These are phyloP conservation scores for Epichloe sibirici DNA, from an alignment of 2,329 filamentous ascomycete species.

Conservation along the genomic window DNA sequence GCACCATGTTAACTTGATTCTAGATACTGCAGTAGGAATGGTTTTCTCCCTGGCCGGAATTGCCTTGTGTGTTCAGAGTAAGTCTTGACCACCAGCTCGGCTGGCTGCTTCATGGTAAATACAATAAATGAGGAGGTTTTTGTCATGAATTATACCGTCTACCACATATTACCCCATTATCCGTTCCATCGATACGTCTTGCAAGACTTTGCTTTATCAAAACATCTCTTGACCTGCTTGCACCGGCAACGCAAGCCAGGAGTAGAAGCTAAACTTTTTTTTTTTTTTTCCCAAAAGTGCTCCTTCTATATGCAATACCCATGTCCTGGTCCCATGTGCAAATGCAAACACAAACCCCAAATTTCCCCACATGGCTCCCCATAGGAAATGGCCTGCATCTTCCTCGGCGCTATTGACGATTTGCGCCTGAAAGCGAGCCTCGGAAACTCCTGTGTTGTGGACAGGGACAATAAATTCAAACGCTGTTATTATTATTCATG, in stretches of 20 bases:
- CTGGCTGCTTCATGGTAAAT: background rate
- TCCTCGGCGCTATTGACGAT: background rate
- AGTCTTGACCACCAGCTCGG: constrained; percentile 21
- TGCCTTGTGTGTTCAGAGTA: constrained; percentile 68
- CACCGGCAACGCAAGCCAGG: constrained; percentile 5
- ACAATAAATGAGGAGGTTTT: background rate
- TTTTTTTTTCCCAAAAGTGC: background rate
- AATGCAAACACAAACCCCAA: background rate
- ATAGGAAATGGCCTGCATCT: constrained; percentile 1
- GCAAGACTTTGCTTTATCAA: background rate
- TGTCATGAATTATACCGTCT: background rate
- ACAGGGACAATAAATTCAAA: too few species aligned
- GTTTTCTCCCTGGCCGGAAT: constrained; percentile 66
- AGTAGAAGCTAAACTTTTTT: background rate
- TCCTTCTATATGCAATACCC: constrained; percentile 2
- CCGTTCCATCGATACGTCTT: background rate
- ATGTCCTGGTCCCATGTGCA: background rate
- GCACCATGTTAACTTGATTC: constrained; percentile 2
- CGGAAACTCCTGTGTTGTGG: too few species aligned
- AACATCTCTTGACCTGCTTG: background rate
- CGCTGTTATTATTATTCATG: too few species aligned
- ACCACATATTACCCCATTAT: background rate
- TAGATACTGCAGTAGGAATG: constrained; percentile 80
- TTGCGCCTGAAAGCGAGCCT: background rate
- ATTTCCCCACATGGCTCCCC: background rate